Evolutionary conservation across 371 early-diverging fungal species (phyloP).

Genomic region (Phascolomyces articulosus): DNA sequence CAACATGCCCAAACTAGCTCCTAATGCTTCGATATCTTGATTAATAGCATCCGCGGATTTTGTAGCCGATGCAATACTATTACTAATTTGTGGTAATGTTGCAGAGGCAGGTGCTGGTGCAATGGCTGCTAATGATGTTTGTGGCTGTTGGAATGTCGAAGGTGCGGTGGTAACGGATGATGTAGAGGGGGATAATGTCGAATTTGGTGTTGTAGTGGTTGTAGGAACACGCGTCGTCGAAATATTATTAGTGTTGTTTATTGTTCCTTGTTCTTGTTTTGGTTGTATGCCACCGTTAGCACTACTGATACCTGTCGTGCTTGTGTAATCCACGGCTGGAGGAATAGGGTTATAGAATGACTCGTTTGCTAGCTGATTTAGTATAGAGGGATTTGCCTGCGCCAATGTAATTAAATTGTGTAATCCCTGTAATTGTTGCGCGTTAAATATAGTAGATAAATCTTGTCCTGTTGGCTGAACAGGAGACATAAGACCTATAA

Average conservation of each 20-base stretch:
- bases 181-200: neutral
- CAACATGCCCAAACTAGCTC: constrained; percentile 7
- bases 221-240: neutral
- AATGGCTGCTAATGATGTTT: neutral
- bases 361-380: constrained; percentile 9
- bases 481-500: neutral
- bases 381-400: constrained; percentile 16
- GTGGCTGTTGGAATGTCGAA: neutral
- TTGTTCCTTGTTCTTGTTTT: neutral
- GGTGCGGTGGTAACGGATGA: neutral
- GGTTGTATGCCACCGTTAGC: neutral
- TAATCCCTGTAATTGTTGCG: constrained; percentile 16
- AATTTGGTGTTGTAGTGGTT: neutral
- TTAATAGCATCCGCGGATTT: constrained; percentile 20
- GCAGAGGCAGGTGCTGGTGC: neutral
- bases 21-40: constrained; percentile 18
- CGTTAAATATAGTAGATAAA: neutral
- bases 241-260: neutral
- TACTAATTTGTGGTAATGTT: constrained; percentile 6
- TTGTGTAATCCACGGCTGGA: neutral
- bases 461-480: constrained; percentile 6
- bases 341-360: constrained; percentile 10
- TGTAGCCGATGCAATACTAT: constrained; percentile 1
- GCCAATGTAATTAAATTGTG: constrained; percentile 8
- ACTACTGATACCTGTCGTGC: neutral